A percentile compares a stretch with the other conserved stretches of the same genome.
phyloP scores from a whole-genome alignment of 2,329 filamentous ascomycete genomes.

The Penicillium sumatraense region DNA sequence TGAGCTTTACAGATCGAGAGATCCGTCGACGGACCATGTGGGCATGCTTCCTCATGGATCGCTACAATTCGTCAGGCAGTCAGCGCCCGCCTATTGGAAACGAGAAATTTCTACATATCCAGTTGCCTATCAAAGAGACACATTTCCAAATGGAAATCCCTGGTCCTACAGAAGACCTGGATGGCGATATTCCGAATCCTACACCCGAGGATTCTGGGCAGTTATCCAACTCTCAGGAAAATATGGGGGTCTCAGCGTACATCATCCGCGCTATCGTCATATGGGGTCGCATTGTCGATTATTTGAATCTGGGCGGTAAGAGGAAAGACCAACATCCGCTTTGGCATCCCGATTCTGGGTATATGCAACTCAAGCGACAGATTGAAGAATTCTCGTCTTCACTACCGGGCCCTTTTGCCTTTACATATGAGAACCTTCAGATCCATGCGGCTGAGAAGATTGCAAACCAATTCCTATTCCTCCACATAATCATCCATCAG shows the following conservation, averaged over 20 bases:
- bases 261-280: slow-evolving; percentile 82
- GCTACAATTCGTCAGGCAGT: slow-evolving; percentile 94
- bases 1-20: slow-evolving; percentile 91
- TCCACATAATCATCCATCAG: slow-evolving; percentile 89
- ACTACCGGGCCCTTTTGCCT: slow-evolving; percentile 73
- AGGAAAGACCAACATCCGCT: slow-evolving; percentile 76
- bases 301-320: slow-evolving; percentile 87
- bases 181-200: slow-evolving; percentile 70
- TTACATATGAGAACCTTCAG: slow-evolving; percentile 80
- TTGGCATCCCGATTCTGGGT: slow-evolving; percentile 82
- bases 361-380: slow-evolving; percentile 70
- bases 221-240: slow-evolving; percentile 70
- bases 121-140: slow-evolving; percentile 86
- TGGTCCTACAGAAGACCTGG: slow-evolving; percentile 80
- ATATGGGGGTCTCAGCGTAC: slow-evolving; percentile 94
- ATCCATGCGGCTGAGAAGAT: slow-evolving; percentile 82
- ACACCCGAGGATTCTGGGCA: slow-evolving; percentile 67
- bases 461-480: slow-evolving; percentile 88
- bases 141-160: slow-evolving; percentile 91
- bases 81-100: slow-evolving; percentile 90
- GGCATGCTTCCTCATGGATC: slow-evolving; percentile 97
- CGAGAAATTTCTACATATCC: slow-evolving; percentile 86
- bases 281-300: slow-evolving; percentile 88
- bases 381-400: slow-evolving; percentile 70
- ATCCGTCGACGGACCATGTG: slow-evolving; percentile 95